These are phyloP conservation scores for Candida pseudofarinosa DNA, from an alignment of 805 yeast genomes.

Conservation along the genomic window DNA sequence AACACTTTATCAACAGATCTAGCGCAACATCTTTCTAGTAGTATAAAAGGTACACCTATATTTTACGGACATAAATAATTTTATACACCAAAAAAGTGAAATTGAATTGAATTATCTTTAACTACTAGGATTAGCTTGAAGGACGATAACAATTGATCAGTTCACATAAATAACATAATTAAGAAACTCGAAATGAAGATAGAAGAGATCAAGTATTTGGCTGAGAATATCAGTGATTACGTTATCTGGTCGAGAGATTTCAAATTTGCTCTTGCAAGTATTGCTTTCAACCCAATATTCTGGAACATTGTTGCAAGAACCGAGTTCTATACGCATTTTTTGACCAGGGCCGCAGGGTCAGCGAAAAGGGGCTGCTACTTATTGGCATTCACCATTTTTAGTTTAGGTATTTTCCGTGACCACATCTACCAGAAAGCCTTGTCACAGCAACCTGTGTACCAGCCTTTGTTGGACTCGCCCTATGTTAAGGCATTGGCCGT, in stretches of 20 bases:
- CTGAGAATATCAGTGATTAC: constrained; percentile 16
- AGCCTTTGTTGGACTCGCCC: constrained; percentile 41
- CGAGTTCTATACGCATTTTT: constrained; percentile 72
- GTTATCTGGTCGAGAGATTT: constrained; percentile 19
- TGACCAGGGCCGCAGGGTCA: constrained; percentile 73
- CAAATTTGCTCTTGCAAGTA: constrained; percentile 51
- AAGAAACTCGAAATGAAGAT: too few species aligned
- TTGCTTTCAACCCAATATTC: constrained; percentile 88
- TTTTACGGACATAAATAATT: too few species aligned
- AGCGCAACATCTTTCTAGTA: neutral
- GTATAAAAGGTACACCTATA: neutral
- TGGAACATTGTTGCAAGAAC: constrained; percentile 92
- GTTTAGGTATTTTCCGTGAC: constrained; percentile 82
- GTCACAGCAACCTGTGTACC: constrained; percentile 62
- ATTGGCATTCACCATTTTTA: constrained; percentile 78
- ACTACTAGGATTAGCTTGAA: too few species aligned
- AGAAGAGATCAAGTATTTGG: constrained; percentile 16
- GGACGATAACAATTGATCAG: too few species aligned
- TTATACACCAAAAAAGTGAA: too few species aligned
- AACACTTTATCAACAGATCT: neutral
- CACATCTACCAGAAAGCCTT: constrained; percentile 69
- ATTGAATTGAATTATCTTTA: too few species aligned
- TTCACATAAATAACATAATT: too few species aligned
- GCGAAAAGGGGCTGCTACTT: constrained; percentile 75
- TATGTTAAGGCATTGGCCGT: constrained; percentile 50